Base-by-base conservation (phyloP, 2,329 filamentous ascomycete species). In the Cyphellophora europaea region DNA sequence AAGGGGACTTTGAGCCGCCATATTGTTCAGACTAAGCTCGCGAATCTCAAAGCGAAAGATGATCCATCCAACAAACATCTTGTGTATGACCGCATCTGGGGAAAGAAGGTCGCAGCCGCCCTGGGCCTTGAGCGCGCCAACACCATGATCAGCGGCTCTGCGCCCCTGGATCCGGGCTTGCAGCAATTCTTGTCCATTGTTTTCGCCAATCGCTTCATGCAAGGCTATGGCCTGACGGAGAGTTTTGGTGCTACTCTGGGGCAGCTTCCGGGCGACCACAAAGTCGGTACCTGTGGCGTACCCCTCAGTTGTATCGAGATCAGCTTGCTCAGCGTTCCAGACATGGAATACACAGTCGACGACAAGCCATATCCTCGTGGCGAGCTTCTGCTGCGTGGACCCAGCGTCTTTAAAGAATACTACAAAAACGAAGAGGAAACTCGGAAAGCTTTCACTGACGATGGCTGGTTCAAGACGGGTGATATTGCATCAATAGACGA, bases 381-480 rank as follows among this genome's bases (percentile, higher is more conserved):
- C 36, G 91, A 98, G 63, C 68, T 98, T 18, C 70, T 95, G 14
- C 61, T 96, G 33, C 77, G 89, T 28, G 86, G 88, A 1, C 75
- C 78, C n/a, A 73, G 73, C 43, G 67, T 88, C 36, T 95, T 96
- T 71, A 67, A 65, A 34, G 84, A 86, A 56, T 98, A 98, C 64
- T 89, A 80, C 69, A 86, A 85, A 65, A 93, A 93, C 59, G 72
- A 78, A 0, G 86, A 82, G 44, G 89, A 95, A 69, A 96, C 89
- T 1, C 63, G 67, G 39, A 91, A 91, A 62, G 70, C 79, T 0
- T 68, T 96, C 30, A 85, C 89, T 6, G 67, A 79, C 19, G 87
- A 95, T 46, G 91, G 91, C 42, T 98, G 91, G 91, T 96, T 98
- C 74, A 82, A 83, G 57, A 95, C 87, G 1, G 91, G 91, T 36